These are phyloP conservation scores for Leptographium lundbergii DNA, from an alignment of 2,329 filamentous ascomycete genomes.

Conservation along the genomic window DNA sequence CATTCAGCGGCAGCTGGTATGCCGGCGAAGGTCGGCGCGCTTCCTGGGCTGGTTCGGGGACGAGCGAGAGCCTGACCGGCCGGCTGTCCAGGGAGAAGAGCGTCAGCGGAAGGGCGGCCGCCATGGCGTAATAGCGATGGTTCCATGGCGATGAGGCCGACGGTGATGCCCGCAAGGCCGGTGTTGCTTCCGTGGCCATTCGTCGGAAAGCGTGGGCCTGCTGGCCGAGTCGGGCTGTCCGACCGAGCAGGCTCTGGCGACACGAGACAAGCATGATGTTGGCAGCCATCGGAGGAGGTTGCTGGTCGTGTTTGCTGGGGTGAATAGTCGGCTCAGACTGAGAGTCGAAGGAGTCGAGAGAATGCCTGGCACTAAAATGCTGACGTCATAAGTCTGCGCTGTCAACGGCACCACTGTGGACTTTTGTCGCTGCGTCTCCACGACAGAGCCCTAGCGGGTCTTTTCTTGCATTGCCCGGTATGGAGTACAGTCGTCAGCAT, in stretches of 20 bases:
- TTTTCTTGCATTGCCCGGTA: no score
- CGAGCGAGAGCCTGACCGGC: no score
- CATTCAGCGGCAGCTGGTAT: constrained; percentile 11
- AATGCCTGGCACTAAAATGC: background rate
- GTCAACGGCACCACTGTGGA: background rate
- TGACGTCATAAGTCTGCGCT: background rate
- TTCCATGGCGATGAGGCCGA: background rate
- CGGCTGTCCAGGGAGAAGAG: background rate
- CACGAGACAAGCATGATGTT: background rate
- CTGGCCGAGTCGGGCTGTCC: background rate
- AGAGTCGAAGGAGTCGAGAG: background rate
- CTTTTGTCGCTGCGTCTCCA: background rate
- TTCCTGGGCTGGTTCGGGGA: no score
- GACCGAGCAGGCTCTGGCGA: background rate
- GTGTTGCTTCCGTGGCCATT: background rate
- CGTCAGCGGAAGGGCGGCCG: constrained; percentile 4
- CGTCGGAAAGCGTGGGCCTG: background rate
- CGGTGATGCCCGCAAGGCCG: background rate
- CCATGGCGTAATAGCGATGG: constrained; percentile 3
- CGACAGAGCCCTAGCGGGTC: no score
- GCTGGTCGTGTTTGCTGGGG: background rate
- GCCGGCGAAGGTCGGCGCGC: background rate
- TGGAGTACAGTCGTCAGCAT: no score
- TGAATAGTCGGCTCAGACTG: background rate
- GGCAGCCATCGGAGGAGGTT: background rate